Evolutionary conservation across 1,139 yeast species (phyloP), one percentile per base, ranked within the genome.

Genomic region (Casaregolazyma suthepensis): DNA sequence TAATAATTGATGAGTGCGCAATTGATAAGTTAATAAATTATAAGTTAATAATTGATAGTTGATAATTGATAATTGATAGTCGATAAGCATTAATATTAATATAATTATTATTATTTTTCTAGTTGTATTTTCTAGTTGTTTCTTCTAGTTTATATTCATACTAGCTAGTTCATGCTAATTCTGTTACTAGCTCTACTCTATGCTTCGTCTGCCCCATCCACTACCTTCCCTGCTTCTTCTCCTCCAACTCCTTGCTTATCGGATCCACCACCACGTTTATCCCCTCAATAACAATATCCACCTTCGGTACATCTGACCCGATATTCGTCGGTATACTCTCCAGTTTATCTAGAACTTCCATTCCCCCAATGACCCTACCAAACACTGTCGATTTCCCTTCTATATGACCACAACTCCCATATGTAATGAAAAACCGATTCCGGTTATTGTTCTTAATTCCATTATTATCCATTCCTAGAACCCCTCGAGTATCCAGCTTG

Each of bases 391-490:
- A 93, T 61, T 84, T 85, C 0, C 87, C 86, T 45, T 78, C 81
- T 52, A 90, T 71, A 66, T 89, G 96, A 0, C 87, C 85, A 18
- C 84, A 79, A 0, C 89, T 78, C 52, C 75, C 77, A 0, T 91
- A 83, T 3, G 88, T 82, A 50, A 90, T 84, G 66, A 88, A 89
- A 63, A 90, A 89, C 65, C 87, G 96, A 0, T 91, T 82, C 12
- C 82, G 78, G 61, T 87, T 87, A 5, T 85, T 73, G 59, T 82
- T 67, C 43, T 76, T 72, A 43, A 76, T 72, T 3, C 87, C 89
- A 43, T 75, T 71, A 62, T 86, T 87, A 2, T 95, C 94, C 89
- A 87, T 83, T 44, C 93, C 83, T 67, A 89, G 75, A 66, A 85
- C 78, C 69, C 96, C 96, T 61, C 95, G 85, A 65, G 77, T 82